Percentiles rank a stretch among this genome's conserved stretches.
Conservation (phyloP, 345 rosid genomes). For the Citrus trifoliata region DNA sequence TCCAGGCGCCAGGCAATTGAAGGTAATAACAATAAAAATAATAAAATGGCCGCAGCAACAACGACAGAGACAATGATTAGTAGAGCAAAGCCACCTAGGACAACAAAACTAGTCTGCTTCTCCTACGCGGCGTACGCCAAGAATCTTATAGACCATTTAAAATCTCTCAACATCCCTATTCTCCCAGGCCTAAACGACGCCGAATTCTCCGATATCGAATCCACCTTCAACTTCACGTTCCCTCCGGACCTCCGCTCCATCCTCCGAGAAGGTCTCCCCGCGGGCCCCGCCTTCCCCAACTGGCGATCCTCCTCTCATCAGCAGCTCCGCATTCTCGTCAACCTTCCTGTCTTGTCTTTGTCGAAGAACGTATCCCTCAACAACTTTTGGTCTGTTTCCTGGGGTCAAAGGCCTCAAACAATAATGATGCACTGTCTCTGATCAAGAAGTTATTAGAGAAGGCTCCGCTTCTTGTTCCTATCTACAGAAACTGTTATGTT, state of each 20-base stretch:
- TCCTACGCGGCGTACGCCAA: conserved; percentile 71
- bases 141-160: conserved; percentile 46
- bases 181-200: conserved; percentile 58
- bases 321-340: conserved; percentile 49
- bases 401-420: conserved; percentile 54
- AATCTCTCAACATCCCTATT: conserved; percentile 44
- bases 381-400: conserved; percentile 69
- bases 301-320: conserved; percentile 74
- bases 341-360: conserved; percentile 48
- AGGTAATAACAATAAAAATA: no score
- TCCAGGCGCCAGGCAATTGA: no score
- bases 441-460: conserved; percentile 21
- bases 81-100: conserved; percentile 18
- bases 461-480: conserved; percentile 69
- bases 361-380: conserved; percentile 39
- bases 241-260: conserved; percentile 87
- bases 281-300: conserved; percentile 65
- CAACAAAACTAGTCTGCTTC: conserved; percentile 45
- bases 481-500: conserved; percentile 56
- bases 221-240: conserved; percentile 56
- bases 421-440: conserved; percentile 23
- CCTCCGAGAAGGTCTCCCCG: conserved; percentile 76
- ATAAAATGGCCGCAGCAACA: conserved; percentile 14
- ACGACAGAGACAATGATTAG: not conserved
- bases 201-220: conserved; percentile 62